Evolutionary conservation across 345 rosid species (phyloP).

Genomic region (Lepidium didymum): DNA sequence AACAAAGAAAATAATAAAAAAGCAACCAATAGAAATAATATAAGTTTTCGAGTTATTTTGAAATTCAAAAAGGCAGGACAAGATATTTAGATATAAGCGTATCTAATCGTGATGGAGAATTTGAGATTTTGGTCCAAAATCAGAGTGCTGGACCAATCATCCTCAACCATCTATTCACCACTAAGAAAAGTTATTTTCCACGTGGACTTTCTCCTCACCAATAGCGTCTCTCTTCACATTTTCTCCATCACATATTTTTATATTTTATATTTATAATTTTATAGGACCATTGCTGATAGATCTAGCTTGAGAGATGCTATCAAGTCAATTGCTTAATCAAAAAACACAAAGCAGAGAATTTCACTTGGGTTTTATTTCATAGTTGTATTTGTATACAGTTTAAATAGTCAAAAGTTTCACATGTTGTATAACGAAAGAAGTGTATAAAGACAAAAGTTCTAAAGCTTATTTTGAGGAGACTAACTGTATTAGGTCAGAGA

Average conservation of each 20-base stretch:
- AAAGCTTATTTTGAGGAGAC: background rate
- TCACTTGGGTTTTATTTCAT: background rate
- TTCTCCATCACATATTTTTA: constrained; percentile 4
- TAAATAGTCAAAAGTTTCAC: background rate
- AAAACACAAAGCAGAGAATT: background rate
- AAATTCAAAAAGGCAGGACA: constrained; percentile 13
- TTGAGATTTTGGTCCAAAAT: constrained; percentile 22
- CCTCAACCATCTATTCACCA: constrained; percentile 22
- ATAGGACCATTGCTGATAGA: constrained; percentile 5
- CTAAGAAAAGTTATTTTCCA: constrained; percentile 4
- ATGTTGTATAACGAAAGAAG: background rate
- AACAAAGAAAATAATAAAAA: background rate
- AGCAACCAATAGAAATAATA: background rate
- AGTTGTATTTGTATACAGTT: background rate
- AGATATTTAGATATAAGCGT: constrained; percentile 10
- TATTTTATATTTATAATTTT: background rate
- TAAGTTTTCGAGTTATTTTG: constrained; percentile 3
- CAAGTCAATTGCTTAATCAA: background rate
- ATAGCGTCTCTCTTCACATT: constrained; percentile 11
- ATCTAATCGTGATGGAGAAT: constrained; percentile 10
- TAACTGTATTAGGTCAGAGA: background rate
- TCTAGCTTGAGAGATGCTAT: background rate
- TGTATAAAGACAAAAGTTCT: background rate
- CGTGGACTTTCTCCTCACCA: constrained; percentile 17
- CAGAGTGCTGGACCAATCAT: constrained; percentile 26